phyloP scores from a whole-genome alignment of 805 yeast species.

The Starmerella cellae region DNA sequence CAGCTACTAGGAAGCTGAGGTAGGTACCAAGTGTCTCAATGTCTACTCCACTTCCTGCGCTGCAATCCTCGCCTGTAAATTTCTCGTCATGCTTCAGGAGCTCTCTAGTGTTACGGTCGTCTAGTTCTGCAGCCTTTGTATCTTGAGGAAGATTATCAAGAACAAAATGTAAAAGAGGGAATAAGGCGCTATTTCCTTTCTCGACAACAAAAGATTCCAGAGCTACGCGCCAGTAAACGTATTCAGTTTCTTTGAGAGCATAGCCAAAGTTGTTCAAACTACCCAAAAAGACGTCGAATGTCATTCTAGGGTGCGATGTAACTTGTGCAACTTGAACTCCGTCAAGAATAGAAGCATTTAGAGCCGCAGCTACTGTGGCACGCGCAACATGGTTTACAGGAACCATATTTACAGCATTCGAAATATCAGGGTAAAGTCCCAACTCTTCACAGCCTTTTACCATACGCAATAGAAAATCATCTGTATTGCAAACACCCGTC shows the following conservation, averaged over 20 bases:
- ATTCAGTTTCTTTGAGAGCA: constrained; percentile 45
- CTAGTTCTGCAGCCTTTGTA: constrained; percentile 91
- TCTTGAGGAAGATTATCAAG: constrained; percentile 80
- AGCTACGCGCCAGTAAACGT: constrained; percentile 63
- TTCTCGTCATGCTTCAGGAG: constrained; percentile 48
- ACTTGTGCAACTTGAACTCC: constrained; percentile 71
- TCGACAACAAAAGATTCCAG: constrained; percentile 69
- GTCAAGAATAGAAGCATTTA: constrained; percentile 50
- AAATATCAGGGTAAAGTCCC: constrained; percentile 72
- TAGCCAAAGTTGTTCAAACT: constrained; percentile 62
- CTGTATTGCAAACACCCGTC: constrained; percentile 88
- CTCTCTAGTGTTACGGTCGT: constrained; percentile 68
- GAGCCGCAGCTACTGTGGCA: constrained; percentile 68
- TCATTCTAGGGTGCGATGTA: constrained; percentile 91
- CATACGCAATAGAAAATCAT: constrained; percentile 88
- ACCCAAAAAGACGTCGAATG: constrained; percentile 61
- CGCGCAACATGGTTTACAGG: constrained; percentile 98
- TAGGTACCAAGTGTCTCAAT: constrained; percentile 55
- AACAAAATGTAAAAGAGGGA: constrained; percentile 87
- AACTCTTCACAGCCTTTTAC: constrained; percentile 87
- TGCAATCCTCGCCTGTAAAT: constrained; percentile 53
- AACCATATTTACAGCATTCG: constrained; percentile 84
- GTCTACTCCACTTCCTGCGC: constrained; percentile 67
- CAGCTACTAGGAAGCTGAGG: constrained; percentile 62
- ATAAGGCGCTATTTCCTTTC: constrained; percentile 70